Base-by-base conservation (phyloP, 495 filamentous ascomycete genomes). In the Ascobolus immersus region DNA sequence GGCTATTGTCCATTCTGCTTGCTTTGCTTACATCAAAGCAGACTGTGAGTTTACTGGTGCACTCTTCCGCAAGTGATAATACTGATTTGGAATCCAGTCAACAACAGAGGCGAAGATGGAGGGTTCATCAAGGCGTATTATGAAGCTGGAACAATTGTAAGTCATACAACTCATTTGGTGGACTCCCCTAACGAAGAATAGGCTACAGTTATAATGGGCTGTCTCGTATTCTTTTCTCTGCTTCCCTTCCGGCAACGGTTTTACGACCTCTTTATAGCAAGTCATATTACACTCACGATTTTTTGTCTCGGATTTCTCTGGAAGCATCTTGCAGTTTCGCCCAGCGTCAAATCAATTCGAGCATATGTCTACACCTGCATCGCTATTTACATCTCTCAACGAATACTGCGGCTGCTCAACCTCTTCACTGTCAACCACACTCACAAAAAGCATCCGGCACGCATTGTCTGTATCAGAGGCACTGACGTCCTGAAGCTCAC, bases 261-360 rank as follows among this genome's bases (percentile, higher is more conserved):
- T 7, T 70, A 69, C 39, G 67, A 71, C 37, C 42, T 59, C 12
- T 69, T 70, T 35, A 49, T 69, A 7, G 37, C 60, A 12, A 42
- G 55, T 17, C 67, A 71, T 36, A 61, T 70, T 25, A 9, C 59
- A 0, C 52, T 67, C 25, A 61, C 64, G 1, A 40, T 65, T 7
- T 35, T 62, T 6, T 50, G 57, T 2, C 45, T 69, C 0, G 38
- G 61, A n/a, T 61, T 53, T 8, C 56, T 65, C 35, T 67, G 59
- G 43, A 58, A 60, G 64, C 67, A 40, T 42, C 61, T 51, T 17
- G n/a, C n/a, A n/a, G n/a, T n/a, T n/a, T n/a, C n/a, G n/a, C n/a
- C n/a, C n/a, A n/a, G 61, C 26, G 45, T 63, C 34, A 48, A 50
- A 15, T 45, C 24, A 53, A 32, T 70, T 64, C 36, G 60, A 64